Evolutionary conservation across 2,329 filamentous ascomycete species (phyloP), one percentile per base, ranked within the genome.

Genomic region (Fusarium sp.): DNA sequence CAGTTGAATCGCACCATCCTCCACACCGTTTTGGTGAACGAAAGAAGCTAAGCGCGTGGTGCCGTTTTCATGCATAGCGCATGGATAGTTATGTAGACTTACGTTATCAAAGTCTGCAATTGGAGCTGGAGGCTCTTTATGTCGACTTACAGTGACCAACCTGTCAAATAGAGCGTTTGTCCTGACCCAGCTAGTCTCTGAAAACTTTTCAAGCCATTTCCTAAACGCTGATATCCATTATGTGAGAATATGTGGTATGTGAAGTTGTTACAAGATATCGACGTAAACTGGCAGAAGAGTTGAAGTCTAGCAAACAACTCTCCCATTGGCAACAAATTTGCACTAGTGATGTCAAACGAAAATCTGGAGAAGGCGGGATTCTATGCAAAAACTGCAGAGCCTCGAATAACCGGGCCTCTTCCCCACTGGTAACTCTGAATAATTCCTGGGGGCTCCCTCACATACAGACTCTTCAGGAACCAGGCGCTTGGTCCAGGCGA

Each of bases 371-470:
- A 72, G 61, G 49, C 64, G 46, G 59, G 52, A 59, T 65, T 60
- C 53, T 59, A 70, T 64, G 53, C 57, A 66, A 64, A 68, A 76
- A 72, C 67, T 69, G 68, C 75, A 79, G 79, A 80, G 79, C 79
- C 80, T 81, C 77, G 78, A 81, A 80, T 80, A 81, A 79, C 78
- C 80, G 80, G 77, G 64, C 66, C 67, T 57, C 62, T 73, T 66
- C 69, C 60, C 75, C 74, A 75, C 74, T 59, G 60, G 49, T 57
- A 69, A 40, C 46, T 63, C 67, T 71, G 67, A 56, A 47, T 52
- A 67, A 38, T 71, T 71, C 52, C 54, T 61, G 62, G 62, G 54
- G 61, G 9, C 54, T 54, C 19, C 33, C 23, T 38, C 25, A 53
- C 33, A 21, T 25, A 44, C 38, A 33, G 8, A 19, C 54, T 47